A percentile compares a stretch with the other conserved stretches of the same genome.
Evolutionary conservation across 306 rosid species (phyloP).

Genomic region (Acacia crassicarpa): DNA sequence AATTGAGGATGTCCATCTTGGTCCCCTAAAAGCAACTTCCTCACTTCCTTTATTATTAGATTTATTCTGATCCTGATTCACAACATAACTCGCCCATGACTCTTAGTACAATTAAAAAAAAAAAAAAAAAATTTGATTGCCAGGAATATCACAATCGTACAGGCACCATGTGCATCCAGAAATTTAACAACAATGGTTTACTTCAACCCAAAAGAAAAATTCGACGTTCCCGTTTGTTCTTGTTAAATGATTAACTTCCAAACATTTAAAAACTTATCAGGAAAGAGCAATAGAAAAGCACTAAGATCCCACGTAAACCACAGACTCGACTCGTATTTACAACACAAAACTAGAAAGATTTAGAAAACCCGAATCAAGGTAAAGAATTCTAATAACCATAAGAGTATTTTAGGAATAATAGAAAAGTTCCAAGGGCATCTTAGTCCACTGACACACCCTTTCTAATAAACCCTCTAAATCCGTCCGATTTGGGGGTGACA

Average conservation of each 20-base stretch:
- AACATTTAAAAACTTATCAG: background rate
- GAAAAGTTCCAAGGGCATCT: no score
- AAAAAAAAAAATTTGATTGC: no score
- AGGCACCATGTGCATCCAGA: background rate
- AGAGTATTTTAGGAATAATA: no score
- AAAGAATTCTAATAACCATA: no score
- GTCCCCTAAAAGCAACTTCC: background rate
- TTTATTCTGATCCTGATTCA: background rate
- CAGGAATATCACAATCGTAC: background rate
- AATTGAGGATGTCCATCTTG: background rate
- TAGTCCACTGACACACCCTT: no score
- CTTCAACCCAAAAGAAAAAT: background rate
- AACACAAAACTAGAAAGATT: no score
- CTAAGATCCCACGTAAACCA: no score
- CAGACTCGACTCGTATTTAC: no score
- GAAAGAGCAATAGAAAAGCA: no score
- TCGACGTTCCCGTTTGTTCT: background rate
- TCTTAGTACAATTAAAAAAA: background rate
- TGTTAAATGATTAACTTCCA: background rate
- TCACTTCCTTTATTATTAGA: background rate
- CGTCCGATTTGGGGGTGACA: no score
- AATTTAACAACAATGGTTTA: background rate
- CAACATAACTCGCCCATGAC: background rate
- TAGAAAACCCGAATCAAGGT: no score
- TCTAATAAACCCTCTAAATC: no score